Evolutionary conservation across 2,329 filamentous ascomycete genomes (phyloP), one percentile per base, ranked within the genome.

Genomic region (Cladorrhinum sp.): DNA sequence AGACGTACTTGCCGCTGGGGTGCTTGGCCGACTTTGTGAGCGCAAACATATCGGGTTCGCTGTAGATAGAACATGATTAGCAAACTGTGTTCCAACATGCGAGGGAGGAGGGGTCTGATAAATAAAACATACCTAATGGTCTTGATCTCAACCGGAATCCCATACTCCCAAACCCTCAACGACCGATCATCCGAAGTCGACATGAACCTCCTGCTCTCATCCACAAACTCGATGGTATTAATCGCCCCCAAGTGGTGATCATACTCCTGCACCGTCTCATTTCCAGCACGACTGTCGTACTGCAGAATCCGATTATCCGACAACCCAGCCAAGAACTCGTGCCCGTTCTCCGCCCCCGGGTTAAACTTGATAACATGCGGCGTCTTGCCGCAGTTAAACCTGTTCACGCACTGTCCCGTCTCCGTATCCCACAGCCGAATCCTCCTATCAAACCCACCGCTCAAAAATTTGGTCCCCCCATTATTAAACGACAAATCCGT

Each of bases 391-490:
- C 91, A 96, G 18, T 89, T 92, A 79, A 96, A 99, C 61, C 92
- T 91, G 70, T 86, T 88, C 66, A 96, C 79, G 72, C 94, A 98
- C 68, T 88, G 83, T 51, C 95, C 95, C 21, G 91, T 97, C 75
- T 99, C 95, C 0, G 94, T 97, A 70, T 99, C 95, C 95, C 95
- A 99, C 28, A 99, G 82, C 77, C 98, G 97, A 80, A 98, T 97
- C 79, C 91, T 89, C 58, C 94, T 89, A 74, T 99, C 95, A 74
- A 96, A 99, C 16, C 91, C 95, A 1, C 91, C 90, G 2, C 93
- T 93, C 24, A 99, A 77, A 80, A 99, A 99, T 58, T 90, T 90
- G 10, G 86, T 90, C 14, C 54, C 54, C 57, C 95, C 95, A 2
- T 82, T 82, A 70, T 93, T 92, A 83, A 98, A 98, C 68, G 89